Base-by-base conservation (phyloP, 2,329 filamentous ascomycete species). In the Hortaea werneckii region DNA sequence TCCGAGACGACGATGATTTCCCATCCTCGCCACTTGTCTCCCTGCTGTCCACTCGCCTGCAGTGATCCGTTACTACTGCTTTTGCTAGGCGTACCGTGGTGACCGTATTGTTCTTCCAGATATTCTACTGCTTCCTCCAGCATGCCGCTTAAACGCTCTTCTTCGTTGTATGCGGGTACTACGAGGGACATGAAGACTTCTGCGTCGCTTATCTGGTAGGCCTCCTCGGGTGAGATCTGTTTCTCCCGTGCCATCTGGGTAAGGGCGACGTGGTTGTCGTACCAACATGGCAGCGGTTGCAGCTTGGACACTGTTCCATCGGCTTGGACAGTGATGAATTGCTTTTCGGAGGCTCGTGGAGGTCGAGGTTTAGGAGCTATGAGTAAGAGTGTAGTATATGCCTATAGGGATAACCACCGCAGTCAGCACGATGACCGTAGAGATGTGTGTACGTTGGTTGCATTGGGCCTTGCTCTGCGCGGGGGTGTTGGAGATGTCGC, bases 101-200 rank as follows among this genome's bases (percentile, higher is more conserved):
- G 57, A 54, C 59, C 57, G 60, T 94, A 90, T 52, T 82, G 77
- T 42, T 74, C 69, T 64, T 95, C 85, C 7, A 98, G 76, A 63
- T 89, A 95, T 42, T 80, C 80, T 27, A 96, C 83, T 1, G 92
- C 88, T 67, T 98, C 92, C 60, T 94, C 82, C 9, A 98, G 74
- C 69, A 95, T 95, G 8, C 82, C 83, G 9, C 80, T 75, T 40
- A 98, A 75, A 29, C 92, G 81, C 48, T 85, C 76, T 63, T 90
- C 83, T 62, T 98, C 92, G 56, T 98, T 98, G 75, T 88, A 98
- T 7, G 92, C 92, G 0, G 92, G 92, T 38, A 98, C 83, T 0
- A 98, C 87, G 6, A 96, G 81, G 44, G 85, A 92, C 72, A 98
- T 80, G 62, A 84, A 85, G n/a, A 95, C 68, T 51, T 89, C 81